Evolutionary conservation across 1,139 yeast genomes (phyloP).

Genomic region (Blastobotrys proliferans): DNA sequence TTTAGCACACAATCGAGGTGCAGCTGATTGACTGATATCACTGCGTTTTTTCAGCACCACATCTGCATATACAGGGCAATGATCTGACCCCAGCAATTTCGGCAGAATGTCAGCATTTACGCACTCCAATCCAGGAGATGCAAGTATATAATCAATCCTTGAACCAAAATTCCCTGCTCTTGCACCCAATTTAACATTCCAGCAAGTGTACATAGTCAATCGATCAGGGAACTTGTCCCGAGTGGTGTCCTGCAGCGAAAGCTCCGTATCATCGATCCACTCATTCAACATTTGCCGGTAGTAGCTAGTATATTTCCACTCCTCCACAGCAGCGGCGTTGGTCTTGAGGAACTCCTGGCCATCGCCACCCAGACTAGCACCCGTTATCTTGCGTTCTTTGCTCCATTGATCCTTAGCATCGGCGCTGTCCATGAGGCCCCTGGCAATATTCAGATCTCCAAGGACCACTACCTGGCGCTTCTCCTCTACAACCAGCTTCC

Average conservation of each 20-base stretch:
- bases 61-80: constrained; percentile 86
- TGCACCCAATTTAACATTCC: constrained; percentile 81
- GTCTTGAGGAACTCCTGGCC: constrained; percentile 19
- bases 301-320: constrained; percentile 27
- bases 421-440: constrained; percentile 80
- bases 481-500: constrained; percentile 41
- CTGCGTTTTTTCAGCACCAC: constrained; percentile 30
- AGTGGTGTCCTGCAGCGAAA: constrained; percentile 55
- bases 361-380: constrained; percentile 34
- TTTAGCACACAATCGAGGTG: constrained; percentile 8
- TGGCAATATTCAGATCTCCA: constrained; percentile 84
- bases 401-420: constrained; percentile 52
- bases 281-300: constrained; percentile 31
- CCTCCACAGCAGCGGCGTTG: constrained; percentile 19
- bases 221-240: constrained; percentile 55
- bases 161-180: constrained; percentile 85
- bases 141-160: constrained; percentile 72
- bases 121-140: constrained; percentile 42
- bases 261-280: constrained; percentile 23
- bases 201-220: constrained; percentile 76
- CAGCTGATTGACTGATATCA: background rate
- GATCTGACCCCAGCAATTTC: constrained; percentile 78
- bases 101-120: constrained; percentile 63
- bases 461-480: constrained; percentile 64
- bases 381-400: constrained; percentile 28